Evolutionary conservation across 106 monocot genomes (phyloP).

Genomic region (Dendrobium officinale): DNA sequence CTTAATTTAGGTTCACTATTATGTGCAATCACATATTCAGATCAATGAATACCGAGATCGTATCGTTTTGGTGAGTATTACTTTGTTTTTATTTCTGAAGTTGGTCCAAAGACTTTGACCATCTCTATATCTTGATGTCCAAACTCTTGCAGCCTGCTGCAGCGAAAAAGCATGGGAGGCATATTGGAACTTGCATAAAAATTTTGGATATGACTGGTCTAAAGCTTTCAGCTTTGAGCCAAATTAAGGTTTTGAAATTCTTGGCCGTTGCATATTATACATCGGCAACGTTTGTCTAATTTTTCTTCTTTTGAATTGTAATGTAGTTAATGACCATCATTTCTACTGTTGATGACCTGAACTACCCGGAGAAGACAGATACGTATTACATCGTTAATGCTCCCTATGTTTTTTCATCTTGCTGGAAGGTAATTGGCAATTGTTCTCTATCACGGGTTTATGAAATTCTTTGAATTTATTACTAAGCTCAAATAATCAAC

Average conservation of each 20-base stretch:
- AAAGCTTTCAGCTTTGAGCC: constrained; percentile 78
- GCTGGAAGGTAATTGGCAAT: constrained; percentile 68
- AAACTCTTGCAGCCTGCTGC: constrained; percentile 55
- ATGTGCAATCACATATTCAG: constrained; percentile 95
- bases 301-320: constrained; percentile 3
- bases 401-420: constrained; percentile 91
- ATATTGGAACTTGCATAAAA: constrained; percentile 68
- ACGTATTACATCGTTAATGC: constrained; percentile 94
- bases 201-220: constrained; percentile 90
- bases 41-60: constrained; percentile 93
- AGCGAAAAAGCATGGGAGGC: constrained; percentile 43
- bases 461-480: not conserved
- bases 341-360: constrained; percentile 89
- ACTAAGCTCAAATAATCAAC: not conserved
- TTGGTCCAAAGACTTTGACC: not conserved
- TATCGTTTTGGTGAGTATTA: constrained; percentile 55
- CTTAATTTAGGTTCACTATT: constrained; percentile 64
- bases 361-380: constrained; percentile 95
- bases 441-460: not conserved
- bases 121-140: not conserved
- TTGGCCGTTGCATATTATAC: not conserved
- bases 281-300: not conserved
- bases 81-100: not conserved
- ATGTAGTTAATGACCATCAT: constrained; percentile 78
- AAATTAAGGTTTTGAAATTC: constrained; percentile 55